phyloP scores from a whole-genome alignment of 2,329 filamentous ascomycete species.

The Aaosphaeria pasadenensis region DNA sequence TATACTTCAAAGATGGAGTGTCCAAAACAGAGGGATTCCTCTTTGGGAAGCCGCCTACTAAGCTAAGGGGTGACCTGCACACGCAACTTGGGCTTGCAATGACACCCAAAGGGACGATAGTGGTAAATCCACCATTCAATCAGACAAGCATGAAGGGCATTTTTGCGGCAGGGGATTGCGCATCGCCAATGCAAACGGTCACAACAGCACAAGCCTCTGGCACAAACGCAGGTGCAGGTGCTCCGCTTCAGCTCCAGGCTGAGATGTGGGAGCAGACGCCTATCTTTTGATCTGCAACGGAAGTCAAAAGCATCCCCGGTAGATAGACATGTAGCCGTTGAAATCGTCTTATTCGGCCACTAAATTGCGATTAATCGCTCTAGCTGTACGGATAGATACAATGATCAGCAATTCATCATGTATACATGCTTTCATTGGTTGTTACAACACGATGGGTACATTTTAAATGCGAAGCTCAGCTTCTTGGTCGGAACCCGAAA shows the following conservation, averaged over 20 bases:
- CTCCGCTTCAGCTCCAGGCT: background rate
- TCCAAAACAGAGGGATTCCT: slow-evolving; percentile 5
- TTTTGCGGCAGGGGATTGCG: slow-evolving; percentile 50
- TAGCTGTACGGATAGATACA: background rate
- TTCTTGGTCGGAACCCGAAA: too few relatives aligned
- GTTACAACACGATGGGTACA: too few relatives aligned
- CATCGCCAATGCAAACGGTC: background rate
- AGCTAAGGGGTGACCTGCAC: slow-evolving; percentile 40
- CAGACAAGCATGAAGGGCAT: slow-evolving; percentile 48
- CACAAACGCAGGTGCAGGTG: slow-evolving; percentile 1
- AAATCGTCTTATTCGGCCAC: too few relatives aligned
- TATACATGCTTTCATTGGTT: background rate
- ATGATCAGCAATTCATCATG: background rate
- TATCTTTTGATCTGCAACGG: background rate
- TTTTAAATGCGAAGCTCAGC: too few relatives aligned
- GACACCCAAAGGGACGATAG: slow-evolving; percentile 44
- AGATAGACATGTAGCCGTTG: too few relatives aligned
- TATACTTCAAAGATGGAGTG: slow-evolving; percentile 43
- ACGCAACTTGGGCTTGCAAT: slow-evolving; percentile 46
- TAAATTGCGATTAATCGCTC: too few relatives aligned
- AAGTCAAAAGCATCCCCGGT: too few relatives aligned
- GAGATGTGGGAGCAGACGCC: slow-evolving; percentile 1
- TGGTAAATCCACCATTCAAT: slow-evolving; percentile 41
- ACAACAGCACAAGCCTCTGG: slow-evolving; percentile 4
- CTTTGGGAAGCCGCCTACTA: slow-evolving; percentile 11